Evolutionary conservation across 352 stramenopile species (phyloP), one percentile per base, ranked within the genome.

Genomic region (Globisporangium abappressorium): DNA sequence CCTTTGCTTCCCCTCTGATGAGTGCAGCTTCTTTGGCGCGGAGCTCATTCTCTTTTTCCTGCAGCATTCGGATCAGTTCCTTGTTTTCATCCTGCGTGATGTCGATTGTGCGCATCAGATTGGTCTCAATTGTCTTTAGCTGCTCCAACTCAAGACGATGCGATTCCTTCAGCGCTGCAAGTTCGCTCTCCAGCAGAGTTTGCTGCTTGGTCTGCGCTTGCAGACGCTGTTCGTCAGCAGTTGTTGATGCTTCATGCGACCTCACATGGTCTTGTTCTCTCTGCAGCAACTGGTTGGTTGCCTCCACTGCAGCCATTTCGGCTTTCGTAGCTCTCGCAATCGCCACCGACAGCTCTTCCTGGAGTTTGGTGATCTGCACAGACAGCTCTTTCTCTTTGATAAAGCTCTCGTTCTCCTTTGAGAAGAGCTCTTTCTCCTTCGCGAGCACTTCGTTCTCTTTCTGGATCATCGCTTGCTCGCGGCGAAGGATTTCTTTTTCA

Each of bases 401-500:
- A 22, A 82, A 75, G 9, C 72, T 72, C 11, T 70, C 65, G 20
- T 79, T 83, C 41, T 89, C 79, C 36, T 70, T 70, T 11, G 53
- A 46, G 12, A 87, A 65, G 7, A 83, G 73, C 0, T 5, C 36
- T 33, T 77, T 74, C 57, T 92, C 81, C 18, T 64, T 78, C 14
- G 74, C 67, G 18, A 84, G 43, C 26, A 84, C 57, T 3, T 65
- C 58, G 0, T 68, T 72, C 53, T 87, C 79, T 66, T 66, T 72
- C 55, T 79, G 64, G 0, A 66, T 47, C 9, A 87, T 53, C 15
- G 56, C 38, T 20, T 77, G 72, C 15, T 91, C 82, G 30, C 81
- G 79, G 6, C 69, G 64, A 0, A 87, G 46, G 7, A 90, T 69
- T 20, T 84, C 70, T 28, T 82, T 83, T 20, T 89, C 81, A 11